Evolutionary conservation across 805 yeast species (phyloP), one percentile per base, ranked within the genome.

Genomic region (Pichia thaimueangensis): DNA sequence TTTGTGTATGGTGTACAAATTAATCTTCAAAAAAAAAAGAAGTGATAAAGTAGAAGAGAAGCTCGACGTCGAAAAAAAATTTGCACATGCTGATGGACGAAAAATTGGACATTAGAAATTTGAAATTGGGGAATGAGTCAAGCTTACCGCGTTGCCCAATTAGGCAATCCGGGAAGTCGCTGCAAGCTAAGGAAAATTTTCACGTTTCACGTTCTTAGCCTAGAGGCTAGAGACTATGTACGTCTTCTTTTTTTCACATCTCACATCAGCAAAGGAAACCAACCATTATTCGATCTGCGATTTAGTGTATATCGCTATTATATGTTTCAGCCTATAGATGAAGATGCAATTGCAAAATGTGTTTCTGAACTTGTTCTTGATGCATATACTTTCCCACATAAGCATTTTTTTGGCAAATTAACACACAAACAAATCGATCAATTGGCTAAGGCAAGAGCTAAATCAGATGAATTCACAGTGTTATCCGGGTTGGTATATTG

Each of bases 391-490:
- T 21, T 13, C 8, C 35, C 41, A 7, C 21, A 37, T 8, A 30
- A 30, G 13, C 19, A 37, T 12, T 19, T 37, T 7, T 5, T 7
- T 13, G 9, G 9, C 12, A 13, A n/a, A 10, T 24, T 37, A 4
- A 19, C 28, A 20, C 28, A 37, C 9, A 37, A 37, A 15, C 35
- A 29, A 24, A 30, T 37, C 19, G 19, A 29, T 11, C 41, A 37
- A 6, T 21, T 37, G 11, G 30, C 37, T 9, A 45, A 45, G 19
- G 48, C 88, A 3, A 82, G 85, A 10, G 16, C 41, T 2, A 35
- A 16, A 53, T 85, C 86, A 0, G 64, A 68, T 0, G 96, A 89
- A 63, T 87, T 95, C 88, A 86, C 96, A 0, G 85, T 87, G 0
- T 52, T 88, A 15, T 86, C 95, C 0, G 82, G 89, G 0, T 53